A percentile compares a stretch with the other conserved stretches of the same genome.
Conservation (phyloP, 768 basidiomycete species). For the Fomitopsis serialis region DNA sequence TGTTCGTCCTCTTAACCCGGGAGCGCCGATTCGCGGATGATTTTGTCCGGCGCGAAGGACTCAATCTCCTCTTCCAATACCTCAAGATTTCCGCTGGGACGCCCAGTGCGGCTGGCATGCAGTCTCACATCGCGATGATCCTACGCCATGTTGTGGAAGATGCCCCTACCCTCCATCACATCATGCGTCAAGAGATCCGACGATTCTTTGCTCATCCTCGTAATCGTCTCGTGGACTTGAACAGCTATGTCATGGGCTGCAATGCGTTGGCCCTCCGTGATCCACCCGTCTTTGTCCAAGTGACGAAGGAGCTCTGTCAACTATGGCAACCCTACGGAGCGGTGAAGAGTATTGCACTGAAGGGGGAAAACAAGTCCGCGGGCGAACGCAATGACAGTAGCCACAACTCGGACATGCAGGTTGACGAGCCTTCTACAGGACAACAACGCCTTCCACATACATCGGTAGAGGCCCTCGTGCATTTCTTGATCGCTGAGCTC, state of each 20-base stretch:
- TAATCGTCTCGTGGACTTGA: constrained; percentile 60
- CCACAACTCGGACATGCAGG: constrained; percentile 48
- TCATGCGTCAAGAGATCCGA: constrained; percentile 82
- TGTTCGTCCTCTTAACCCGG: constrained; percentile 81
- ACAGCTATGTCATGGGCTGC: constrained; percentile 69
- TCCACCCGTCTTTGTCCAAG: constrained; percentile 67
- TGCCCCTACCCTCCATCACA: constrained; percentile 46
- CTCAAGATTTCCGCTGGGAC: constrained; percentile 56
- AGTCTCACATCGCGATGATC: constrained; percentile 81
- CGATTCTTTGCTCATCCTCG: constrained; percentile 75
- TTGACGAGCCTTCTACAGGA: constrained; percentile 32
- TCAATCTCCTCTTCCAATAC: constrained; percentile 59
- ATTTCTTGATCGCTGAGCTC: constrained; percentile 70
- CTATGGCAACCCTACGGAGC: constrained; percentile 56
- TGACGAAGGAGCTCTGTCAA: constrained; percentile 64
- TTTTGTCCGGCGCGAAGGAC: constrained; percentile 65
- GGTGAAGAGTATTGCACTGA: constrained; percentile 23
- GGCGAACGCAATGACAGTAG: constrained; percentile 8
- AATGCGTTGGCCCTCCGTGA: constrained; percentile 80
- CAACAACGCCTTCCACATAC: constrained; percentile 7
- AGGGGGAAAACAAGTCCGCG: constrained; percentile 1
- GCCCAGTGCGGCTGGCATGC: constrained; percentile 47
- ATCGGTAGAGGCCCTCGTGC: constrained; percentile 49
- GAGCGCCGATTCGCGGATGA: constrained; percentile 58
- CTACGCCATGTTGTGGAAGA: constrained; percentile 93